These are phyloP conservation scores for Chlorella vulgaris DNA, from an alignment of 139 green algal species.

Conservation along the genomic window DNA sequence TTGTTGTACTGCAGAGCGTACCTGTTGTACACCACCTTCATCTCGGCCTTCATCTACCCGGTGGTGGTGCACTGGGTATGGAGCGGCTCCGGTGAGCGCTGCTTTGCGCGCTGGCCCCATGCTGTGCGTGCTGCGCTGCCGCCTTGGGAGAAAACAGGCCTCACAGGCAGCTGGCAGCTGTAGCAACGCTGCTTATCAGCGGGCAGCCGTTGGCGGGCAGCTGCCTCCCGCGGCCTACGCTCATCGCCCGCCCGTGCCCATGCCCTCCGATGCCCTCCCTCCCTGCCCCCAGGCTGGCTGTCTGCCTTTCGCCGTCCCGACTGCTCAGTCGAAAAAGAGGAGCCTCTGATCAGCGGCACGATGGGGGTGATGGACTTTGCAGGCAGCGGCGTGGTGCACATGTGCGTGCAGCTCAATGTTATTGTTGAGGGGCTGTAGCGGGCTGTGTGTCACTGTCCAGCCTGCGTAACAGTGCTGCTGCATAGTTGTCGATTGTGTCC, in stretches of 20 bases:
- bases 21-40: conserved; percentile 53
- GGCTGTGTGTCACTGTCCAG: not conserved
- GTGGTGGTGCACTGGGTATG: conserved; percentile 53
- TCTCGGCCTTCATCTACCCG: conserved; percentile 69
- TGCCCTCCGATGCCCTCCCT: too few species aligned
- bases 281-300: not conserved
- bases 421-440: not conserved
- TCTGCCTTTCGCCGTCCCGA: not conserved
- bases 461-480: too few species aligned
- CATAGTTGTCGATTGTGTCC: too few species aligned
- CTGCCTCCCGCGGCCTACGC: too few species aligned
- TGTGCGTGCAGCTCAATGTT: not conserved
- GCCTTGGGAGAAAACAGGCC: too few species aligned
- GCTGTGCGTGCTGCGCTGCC: not conserved
- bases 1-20: conserved; percentile 31
- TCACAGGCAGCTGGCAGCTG: too few species aligned
- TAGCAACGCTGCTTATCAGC: too few species aligned
- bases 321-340: not conserved
- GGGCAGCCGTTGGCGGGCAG: too few species aligned
- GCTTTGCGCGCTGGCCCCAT: not conserved
- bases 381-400: not conserved
- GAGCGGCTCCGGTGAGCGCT: conserved; percentile 7
- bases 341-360: not conserved
- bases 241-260: too few species aligned
- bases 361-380: not conserved